Base-by-base conservation (phyloP, 306 rosid genomes). In the Cicer arietinum region DNA sequence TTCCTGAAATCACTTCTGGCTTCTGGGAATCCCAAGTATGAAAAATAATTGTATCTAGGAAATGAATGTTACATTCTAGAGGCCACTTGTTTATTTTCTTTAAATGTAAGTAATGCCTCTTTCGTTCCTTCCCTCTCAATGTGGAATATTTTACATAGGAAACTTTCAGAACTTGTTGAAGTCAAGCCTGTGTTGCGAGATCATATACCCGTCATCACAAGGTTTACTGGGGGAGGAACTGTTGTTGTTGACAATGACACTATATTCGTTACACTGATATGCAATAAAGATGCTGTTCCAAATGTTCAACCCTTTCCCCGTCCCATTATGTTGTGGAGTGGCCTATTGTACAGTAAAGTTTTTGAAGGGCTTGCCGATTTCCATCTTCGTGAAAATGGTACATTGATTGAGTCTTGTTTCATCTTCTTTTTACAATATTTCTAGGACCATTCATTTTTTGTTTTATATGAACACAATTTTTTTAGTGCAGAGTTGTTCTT, bases 191-290 rank as follows among this genome's bases (percentile, higher is more conserved):
- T 86, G 80, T 80, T 91, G 87, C 87, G 68, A 82, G 95, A 94
- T 83, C 88, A 52, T 59, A 77, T 94, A 81, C 90, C 98, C 4
- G 78, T 91, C 75, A 88, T 94, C 83, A 89, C 86, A 83, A 94
- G 98, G 83, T 94, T 94, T 77, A 79, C 93, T 0, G 98, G 98
- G 74, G 98, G 98, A 61, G 98, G 98, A 52, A 94, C 97, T 43
- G 98, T 94, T 79, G 17, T 87, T 75, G 97, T 94, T 63, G 98
- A 91, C 79, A 84, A 77, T 2, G 80, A 73, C 54, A 94, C 97
- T 4, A 61, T 94, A 52, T 94, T 94, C 81, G 90, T 94, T 68
- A 91, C 98, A 8, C 83, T 91, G 84, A 90, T 91, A 80, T 91
- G 98, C 88, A 89, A 91, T 80, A 90, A 89, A 85, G 98, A 92